phyloP scores from a whole-genome alignment of 139 green algal species.

The Diplosphaera chodatii region DNA sequence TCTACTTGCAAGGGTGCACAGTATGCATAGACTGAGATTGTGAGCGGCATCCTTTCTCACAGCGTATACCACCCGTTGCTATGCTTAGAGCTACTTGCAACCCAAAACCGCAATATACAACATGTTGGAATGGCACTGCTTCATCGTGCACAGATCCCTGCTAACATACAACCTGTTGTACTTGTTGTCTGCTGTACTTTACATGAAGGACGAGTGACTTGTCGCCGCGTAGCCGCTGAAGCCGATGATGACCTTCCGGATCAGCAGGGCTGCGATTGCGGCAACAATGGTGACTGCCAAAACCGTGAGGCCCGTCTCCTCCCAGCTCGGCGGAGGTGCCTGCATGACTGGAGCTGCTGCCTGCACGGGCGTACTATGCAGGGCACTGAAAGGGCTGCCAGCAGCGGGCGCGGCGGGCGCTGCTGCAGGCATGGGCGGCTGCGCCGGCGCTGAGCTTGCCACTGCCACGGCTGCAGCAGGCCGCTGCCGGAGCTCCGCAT shows the following conservation, averaged over 20 bases:
- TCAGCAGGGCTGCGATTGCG: slow-evolving; percentile 45
- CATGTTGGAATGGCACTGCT: too few relatives aligned
- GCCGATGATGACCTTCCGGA: slow-evolving; percentile 27
- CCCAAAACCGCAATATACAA: too few relatives aligned
- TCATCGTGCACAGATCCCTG: too few relatives aligned
- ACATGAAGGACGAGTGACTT: background rate
- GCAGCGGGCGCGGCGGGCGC: background rate
- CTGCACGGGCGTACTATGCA: too few relatives aligned
- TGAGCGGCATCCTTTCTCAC: too few relatives aligned
- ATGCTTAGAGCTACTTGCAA: too few relatives aligned
- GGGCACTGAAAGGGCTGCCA: background rate
- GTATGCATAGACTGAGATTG: too few relatives aligned
- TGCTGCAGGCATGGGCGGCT: background rate
- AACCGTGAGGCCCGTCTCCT: slow-evolving; percentile 40
- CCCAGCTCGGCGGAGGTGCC: slow-evolving; percentile 11
- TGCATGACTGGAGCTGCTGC: background rate
- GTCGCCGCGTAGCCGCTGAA: background rate
- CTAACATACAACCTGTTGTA: too few relatives aligned
- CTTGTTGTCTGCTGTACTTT: background rate
- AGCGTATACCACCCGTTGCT: too few relatives aligned
- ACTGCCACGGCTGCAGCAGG: background rate
- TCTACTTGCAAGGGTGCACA: too few relatives aligned
- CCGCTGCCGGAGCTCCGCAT: too few relatives aligned
- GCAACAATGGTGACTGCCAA: slow-evolving; percentile 38
- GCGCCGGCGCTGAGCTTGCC: too few relatives aligned